A percentile compares a stretch with the other conserved stretches of the same genome.
Evolutionary conservation across 768 basidiomycete genomes (phyloP).

Genomic region (Rhizopogon vesiculosus): DNA sequence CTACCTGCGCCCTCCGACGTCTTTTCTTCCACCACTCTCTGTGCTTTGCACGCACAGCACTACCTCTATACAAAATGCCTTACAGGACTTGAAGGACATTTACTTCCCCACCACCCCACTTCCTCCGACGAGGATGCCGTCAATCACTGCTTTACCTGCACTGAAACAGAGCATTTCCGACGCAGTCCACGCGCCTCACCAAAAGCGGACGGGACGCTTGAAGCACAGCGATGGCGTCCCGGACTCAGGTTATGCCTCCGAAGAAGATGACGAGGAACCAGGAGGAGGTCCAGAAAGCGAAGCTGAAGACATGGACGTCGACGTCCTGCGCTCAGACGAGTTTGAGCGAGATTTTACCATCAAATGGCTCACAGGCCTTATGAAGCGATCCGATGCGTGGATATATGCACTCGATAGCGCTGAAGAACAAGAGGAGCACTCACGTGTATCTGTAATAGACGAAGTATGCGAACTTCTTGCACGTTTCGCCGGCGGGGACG

Average conservation of each 20-base stretch:
- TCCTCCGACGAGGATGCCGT: constrained; percentile 7
- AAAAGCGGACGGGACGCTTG: constrained; percentile 14
- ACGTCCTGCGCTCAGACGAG: constrained; percentile 53
- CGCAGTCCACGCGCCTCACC: constrained; percentile 18
- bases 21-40: constrained; percentile 54
- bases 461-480: constrained; percentile 56
- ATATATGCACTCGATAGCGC: constrained; percentile 8
- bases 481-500: constrained; percentile 39
- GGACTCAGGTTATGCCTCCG: constrained; percentile 79
- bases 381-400: constrained; percentile 58
- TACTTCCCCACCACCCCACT: constrained; percentile 42
- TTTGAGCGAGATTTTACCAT: constrained; percentile 67
- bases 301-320: constrained; percentile 27
- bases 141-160: constrained; percentile 6
- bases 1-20: constrained; percentile 34
- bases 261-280: constrained; percentile 53
- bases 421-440: constrained; percentile 32
- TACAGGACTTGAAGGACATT: constrained; percentile 41
- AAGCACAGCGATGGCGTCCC: constrained; percentile 43
- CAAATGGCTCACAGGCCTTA: constrained; percentile 70
- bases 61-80: constrained; percentile 32
- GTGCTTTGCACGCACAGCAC: constrained; percentile 33
- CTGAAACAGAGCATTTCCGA: constrained; percentile 14
- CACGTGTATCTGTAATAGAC: constrained; percentile 44
- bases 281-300: constrained; percentile 14